Percentiles rank a stretch among this genome's conserved stretches.
Evolutionary conservation across 2,329 filamentous ascomycete genomes (phyloP).

Genomic region (Beauveria brongniartii): DNA sequence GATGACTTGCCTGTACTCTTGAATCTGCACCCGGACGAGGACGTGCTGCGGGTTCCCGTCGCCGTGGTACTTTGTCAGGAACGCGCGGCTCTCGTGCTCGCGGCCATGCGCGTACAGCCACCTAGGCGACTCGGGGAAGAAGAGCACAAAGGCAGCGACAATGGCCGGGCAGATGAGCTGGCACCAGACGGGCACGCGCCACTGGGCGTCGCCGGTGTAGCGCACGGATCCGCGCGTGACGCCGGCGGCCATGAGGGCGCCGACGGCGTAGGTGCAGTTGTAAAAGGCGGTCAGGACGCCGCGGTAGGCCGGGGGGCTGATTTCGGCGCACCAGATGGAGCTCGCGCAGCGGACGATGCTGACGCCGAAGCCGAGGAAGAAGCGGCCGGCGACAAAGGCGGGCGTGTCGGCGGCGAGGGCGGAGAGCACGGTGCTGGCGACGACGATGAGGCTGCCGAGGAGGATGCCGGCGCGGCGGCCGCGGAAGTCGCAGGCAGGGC

Average conservation of each 20-base stretch:
- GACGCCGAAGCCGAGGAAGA: conserved; percentile 50
- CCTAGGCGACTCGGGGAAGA: conserved; percentile 35
- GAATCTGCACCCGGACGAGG: conserved; percentile 31
- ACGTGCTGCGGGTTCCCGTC: conserved; percentile 30
- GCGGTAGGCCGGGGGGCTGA: conserved; percentile 34
- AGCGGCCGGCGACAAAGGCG: conserved; percentile 48
- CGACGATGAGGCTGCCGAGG: conserved; percentile 6
- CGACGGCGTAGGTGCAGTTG: conserved; percentile 33
- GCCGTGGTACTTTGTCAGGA: conserved; percentile 30
- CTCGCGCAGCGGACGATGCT: conserved; percentile 24
- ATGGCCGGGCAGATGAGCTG: conserved; percentile 17
- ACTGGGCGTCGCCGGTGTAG: conserved; percentile 15
- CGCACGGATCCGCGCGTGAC: conserved; percentile 33
- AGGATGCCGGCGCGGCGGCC: conserved; percentile 10
- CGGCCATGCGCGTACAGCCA: conserved; percentile 32
- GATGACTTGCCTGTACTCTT: conserved; percentile 24
- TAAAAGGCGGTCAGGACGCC: conserved; percentile 29
- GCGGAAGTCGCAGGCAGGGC: conserved; percentile 13
- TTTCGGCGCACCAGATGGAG: conserved; percentile 35
- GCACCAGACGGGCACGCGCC: conserved; percentile 29
- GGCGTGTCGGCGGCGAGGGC: conserved; percentile 28
- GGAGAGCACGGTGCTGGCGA: conserved; percentile 35
- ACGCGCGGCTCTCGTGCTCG: conserved; percentile 27
- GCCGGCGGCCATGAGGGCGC: conserved; percentile 39
- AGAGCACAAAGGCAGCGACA: conserved; percentile 12